Base-by-base conservation (phyloP, 2,329 filamentous ascomycete species). In the Cadophora sp. region DNA sequence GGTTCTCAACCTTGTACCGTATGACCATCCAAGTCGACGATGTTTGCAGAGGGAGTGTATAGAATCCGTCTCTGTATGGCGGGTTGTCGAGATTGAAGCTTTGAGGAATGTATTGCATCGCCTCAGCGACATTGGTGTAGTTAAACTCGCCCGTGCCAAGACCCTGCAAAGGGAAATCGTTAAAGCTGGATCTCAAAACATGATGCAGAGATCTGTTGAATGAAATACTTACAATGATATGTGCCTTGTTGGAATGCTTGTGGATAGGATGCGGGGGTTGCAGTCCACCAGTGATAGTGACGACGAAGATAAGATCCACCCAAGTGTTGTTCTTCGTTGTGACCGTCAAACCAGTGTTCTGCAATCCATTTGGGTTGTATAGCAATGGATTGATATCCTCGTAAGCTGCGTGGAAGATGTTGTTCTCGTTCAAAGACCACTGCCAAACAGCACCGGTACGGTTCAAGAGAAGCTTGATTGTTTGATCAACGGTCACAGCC, bases 201-300 rank as follows among this genome's bases (percentile, higher is more conserved):
- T n/a, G n/a, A n/a, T n/a, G n/a, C n/a, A 2, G n/a, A 45, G 1
- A 45, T 51, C 4, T 24, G 22, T 4, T 22, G 48, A 24, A 27
- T 51, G n/a, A 4, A 16, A 39, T 36, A 51, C 64, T 48, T 43
- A 62, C 62, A 48, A 84, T 78, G 30, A 83, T 74, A 61, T 78
- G 83, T 2, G 70, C 78, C 65, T 82, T 82, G 68, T 82, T 82
- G 36, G 78, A 79, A 64, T 83, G 81, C 72, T 84, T 84, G 74
- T 84, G 82, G 56, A 84, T 82, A 0, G 80, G 77, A 65, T 84
- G 82, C 0, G 80, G 76, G 75, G 36, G 69, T 70, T 9, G 72
- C 64, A 48, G 39, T 48, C 64, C 65, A 7, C 73, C 72, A 22
- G 72, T 65, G 14, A 69, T 68, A 2, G 71, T 73, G 7, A 78